Evolutionary conservation across 2,329 filamentous ascomycete genomes (phyloP).

Genomic region (Penicillium sp.): DNA sequence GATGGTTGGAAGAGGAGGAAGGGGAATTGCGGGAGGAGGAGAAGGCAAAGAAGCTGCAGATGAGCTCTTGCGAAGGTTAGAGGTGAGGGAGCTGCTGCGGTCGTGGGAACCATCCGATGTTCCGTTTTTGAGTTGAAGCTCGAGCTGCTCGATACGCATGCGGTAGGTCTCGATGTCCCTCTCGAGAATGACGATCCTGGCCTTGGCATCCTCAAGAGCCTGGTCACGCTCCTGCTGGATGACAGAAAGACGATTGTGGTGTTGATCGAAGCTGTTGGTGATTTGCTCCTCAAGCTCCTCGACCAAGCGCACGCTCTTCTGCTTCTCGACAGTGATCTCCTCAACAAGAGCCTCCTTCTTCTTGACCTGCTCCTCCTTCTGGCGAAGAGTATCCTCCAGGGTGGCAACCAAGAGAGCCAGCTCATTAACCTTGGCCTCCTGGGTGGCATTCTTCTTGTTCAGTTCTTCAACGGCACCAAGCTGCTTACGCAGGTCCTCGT

Average conservation of each 20-base stretch:
- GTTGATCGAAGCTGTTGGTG: conserved; percentile 91
- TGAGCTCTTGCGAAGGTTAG: conserved; percentile 79
- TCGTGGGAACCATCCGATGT: conserved; percentile 48
- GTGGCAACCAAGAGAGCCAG: conserved; percentile 52
- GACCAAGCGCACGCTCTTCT: conserved; percentile 88
- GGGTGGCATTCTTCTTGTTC: conserved; percentile 48
- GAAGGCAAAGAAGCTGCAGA: conserved; percentile 85
- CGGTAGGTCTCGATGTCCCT: conserved; percentile 64
- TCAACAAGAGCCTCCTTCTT: conserved; percentile 51
- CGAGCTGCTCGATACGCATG: conserved; percentile 65
- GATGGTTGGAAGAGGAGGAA: conserved; percentile 79
- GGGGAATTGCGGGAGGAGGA: conserved; percentile 91
- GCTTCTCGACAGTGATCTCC: conserved; percentile 65
- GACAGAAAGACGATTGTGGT: conserved; percentile 86
- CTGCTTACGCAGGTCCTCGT: conserved; percentile 42
- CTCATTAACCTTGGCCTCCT: conserved; percentile 59
- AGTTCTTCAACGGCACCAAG: conserved; percentile 41
- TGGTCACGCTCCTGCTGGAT: conserved; percentile 72
- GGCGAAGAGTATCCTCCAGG: conserved; percentile 47
- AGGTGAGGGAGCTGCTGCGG: conserved; percentile 61
- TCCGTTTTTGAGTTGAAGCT: conserved; percentile 53
- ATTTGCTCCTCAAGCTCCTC: conserved; percentile 97
- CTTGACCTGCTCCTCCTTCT: conserved; percentile 47
- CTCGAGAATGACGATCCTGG: conserved; percentile 64
- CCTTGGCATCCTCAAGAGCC: conserved; percentile 77